Conservation (phyloP, 768 basidiomycete species). For the Gloeophyllum trabeum region DNA sequence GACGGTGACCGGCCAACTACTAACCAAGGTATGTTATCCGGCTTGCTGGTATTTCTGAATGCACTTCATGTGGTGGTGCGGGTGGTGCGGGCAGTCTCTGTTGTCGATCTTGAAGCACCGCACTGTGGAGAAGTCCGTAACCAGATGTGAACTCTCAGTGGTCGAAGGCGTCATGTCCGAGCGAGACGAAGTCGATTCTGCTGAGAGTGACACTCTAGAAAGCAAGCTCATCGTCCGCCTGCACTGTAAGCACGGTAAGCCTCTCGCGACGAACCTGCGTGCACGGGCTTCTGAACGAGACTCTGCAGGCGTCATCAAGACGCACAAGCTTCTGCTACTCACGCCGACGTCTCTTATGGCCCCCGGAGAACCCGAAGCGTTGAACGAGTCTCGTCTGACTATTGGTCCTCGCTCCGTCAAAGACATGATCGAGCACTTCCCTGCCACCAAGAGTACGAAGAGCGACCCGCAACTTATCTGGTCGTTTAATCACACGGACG, state of each 20-base stretch:
- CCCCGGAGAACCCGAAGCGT: constrained; percentile 50
- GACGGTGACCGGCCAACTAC: constrained; percentile 51
- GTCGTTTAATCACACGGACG: constrained; percentile 62
- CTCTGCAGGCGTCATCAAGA: constrained; percentile 62
- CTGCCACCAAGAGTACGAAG: constrained; percentile 46
- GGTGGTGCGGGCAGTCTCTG: constrained; percentile 30
- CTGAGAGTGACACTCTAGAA: constrained; percentile 51
- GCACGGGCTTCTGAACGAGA: no score
- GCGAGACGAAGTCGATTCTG: constrained; percentile 24
- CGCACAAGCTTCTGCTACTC: constrained; percentile 59
- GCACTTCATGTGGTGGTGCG: constrained; percentile 12
- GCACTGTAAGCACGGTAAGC: constrained; percentile 74
- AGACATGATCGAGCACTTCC: constrained; percentile 78
- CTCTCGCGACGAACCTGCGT: background rate
- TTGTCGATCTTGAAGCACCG: constrained; percentile 65
- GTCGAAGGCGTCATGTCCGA: constrained; percentile 33
- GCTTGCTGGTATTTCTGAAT: background rate
- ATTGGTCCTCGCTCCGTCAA: constrained; percentile 65
- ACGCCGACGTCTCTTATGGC: constrained; percentile 47
- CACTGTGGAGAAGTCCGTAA: constrained; percentile 67
- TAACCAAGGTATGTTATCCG: constrained; percentile 43
- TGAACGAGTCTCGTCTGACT: constrained; percentile 50
- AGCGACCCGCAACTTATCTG: constrained; percentile 74
- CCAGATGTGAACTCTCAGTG: constrained; percentile 66
- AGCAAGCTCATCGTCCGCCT: constrained; percentile 62